Evolutionary conservation across 2,329 filamentous ascomycete genomes (phyloP), one percentile per base, ranked within the genome.

Genomic region (Nemania serpens): DNA sequence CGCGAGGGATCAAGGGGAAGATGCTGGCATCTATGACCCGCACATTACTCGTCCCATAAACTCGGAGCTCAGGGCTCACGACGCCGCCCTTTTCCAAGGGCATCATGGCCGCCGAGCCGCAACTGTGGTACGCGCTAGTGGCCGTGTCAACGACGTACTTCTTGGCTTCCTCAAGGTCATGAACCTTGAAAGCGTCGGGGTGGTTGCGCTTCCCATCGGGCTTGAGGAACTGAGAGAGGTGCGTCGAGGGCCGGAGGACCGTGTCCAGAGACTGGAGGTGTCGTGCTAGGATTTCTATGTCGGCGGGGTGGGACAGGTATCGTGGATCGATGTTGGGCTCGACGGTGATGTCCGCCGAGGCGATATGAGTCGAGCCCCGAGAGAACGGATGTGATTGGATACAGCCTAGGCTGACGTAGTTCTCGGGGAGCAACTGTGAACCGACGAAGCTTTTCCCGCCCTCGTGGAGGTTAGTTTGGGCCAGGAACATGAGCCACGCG

Each of bases 271-370:
- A 66, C 25, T 72, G 75, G 1, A 74, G 67, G 11, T 74, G 73
- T 1, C 67, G 62, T 1, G 69, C 72, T 20, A 81, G 74, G 36
- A 69, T 80, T 70, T 82, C 81, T 41, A 85, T 69, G 62, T 84
- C 82, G 49, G 81, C 75, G 3, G 81, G 79, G 56, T 82, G 70
- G 10, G 77, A 79, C 62, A 86, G 79, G 71, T 79, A 85, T 34
- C 80, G 77, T 15, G 81, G 80, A 59, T 84, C 79, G 52, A 86
- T 83, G 25, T 81, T 76, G 1, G 78, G 76, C 29, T 75, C 71
- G 15, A 77, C 77, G n/a, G 71, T 70, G 3, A 77, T 72, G 37
- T 78, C 75, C 1, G 76, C 58, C 4, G 75, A 76, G 11, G 74
- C 73, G 61, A 86, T 83, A 67, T 85, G 84, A 59, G 84, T 25